phyloP scores from a whole-genome alignment of 2,329 filamentous ascomycete genomes.

The Penicillium sp. region DNA sequence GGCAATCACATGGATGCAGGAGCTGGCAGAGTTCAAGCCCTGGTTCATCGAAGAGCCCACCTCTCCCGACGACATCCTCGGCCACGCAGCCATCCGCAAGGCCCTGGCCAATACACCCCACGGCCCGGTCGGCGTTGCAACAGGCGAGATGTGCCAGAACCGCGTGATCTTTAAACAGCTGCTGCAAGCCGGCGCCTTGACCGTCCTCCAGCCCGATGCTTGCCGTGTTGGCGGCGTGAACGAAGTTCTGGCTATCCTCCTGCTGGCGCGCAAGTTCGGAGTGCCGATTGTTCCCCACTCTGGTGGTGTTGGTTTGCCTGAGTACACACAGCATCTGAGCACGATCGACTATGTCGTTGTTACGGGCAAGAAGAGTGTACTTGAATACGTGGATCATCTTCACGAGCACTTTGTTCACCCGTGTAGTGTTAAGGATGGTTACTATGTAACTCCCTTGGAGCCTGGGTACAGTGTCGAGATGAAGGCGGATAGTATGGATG shows the following conservation, averaged over 20 bases:
- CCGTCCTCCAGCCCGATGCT: constrained; percentile 85
- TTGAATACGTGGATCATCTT: constrained; percentile 90
- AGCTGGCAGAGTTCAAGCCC: constrained; percentile 70
- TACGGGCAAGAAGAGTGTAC: constrained; percentile 70
- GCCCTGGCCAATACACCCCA: constrained; percentile 58
- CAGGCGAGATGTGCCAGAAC: constrained; percentile 95
- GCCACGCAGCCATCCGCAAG: constrained; percentile 79
- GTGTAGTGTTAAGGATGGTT: constrained; percentile 73
- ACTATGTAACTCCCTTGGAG: constrained; percentile 79
- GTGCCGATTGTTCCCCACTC: constrained; percentile 86
- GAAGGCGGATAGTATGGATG: constrained; percentile 82
- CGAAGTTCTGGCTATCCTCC: constrained; percentile 82
- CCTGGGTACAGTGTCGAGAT: constrained; percentile 92
- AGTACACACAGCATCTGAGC: constrained; percentile 89
- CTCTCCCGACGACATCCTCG: constrained; percentile 81
- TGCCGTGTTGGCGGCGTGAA: constrained; percentile 88
- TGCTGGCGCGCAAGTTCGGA: constrained; percentile 66
- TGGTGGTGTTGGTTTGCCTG: constrained; percentile 82
- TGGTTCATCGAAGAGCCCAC: constrained; percentile 97
- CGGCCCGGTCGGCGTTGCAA: constrained; percentile 75
- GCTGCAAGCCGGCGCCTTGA: constrained; percentile 72
- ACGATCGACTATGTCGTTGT: constrained; percentile 92
- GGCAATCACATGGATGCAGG: constrained; percentile 79
- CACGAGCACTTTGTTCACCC: constrained; percentile 92
- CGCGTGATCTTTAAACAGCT: constrained; percentile 92